phyloP scores from a whole-genome alignment of 371 early-diverging fungal genomes.

The Mucor indicus region DNA sequence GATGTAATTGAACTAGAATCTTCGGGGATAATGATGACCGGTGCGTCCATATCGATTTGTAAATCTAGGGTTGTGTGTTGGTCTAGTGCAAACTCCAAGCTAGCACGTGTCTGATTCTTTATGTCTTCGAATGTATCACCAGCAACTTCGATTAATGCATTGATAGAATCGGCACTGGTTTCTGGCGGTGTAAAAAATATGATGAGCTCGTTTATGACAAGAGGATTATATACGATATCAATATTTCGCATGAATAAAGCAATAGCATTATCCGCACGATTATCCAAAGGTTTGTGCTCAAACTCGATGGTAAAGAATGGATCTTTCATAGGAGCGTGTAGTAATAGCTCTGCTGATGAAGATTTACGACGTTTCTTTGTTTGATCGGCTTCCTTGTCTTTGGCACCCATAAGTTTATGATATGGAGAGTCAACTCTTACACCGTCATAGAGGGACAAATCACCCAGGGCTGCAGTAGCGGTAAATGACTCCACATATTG shows the following conservation, averaged over 20 bases:
- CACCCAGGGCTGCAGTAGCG: conserved; percentile 74
- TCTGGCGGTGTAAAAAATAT: conserved; percentile 87
- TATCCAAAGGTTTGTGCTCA: conserved; percentile 87
- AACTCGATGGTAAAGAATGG: conserved; percentile 85
- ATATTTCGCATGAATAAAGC: conserved; percentile 85
- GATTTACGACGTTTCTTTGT: conserved; percentile 9
- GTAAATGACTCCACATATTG: conserved; percentile 71
- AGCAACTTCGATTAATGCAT: conserved; percentile 76
- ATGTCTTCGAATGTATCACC: conserved; percentile 88
- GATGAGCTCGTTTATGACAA: conserved; percentile 68
- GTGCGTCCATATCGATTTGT: conserved; percentile 94
- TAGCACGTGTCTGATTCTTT: conserved; percentile 86
- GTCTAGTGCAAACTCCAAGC: conserved; percentile 84
- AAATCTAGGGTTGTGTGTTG: conserved; percentile 88
- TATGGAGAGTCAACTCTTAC: conserved; percentile 73
- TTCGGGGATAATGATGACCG: conserved; percentile 93
- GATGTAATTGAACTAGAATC: conserved; percentile 66
- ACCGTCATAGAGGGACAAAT: conserved; percentile 80
- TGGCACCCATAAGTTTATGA: conserved; percentile 81
- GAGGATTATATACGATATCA: conserved; percentile 88
- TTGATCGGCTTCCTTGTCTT: conserved; percentile 33
- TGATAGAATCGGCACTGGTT: conserved; percentile 72
- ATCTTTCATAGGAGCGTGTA: conserved; percentile 24
- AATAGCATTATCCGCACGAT: conserved; percentile 84
- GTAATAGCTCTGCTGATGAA: conserved; percentile 18